A percentile compares a stretch with the other conserved stretches of the same genome.
These are phyloP conservation scores for Cichorium intybus DNA, from an alignment of 140 eudicot species.

Conservation along the genomic window DNA sequence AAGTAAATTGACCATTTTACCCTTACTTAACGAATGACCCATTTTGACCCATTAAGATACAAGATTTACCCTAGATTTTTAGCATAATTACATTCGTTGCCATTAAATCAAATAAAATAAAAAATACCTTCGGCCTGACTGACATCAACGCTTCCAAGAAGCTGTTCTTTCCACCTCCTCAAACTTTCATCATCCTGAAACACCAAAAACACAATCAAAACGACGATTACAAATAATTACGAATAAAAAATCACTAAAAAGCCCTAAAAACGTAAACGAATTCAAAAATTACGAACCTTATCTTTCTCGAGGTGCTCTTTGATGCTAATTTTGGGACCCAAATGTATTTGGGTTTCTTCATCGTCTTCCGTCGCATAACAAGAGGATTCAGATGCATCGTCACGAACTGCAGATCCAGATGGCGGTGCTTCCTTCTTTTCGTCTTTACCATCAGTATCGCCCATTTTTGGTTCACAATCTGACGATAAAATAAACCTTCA, in stretches of 20 bases:
- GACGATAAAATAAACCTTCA: not conserved
- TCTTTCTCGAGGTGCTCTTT: constrained; percentile 79
- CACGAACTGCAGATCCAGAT: constrained; percentile 33
- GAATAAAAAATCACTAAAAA: not conserved
- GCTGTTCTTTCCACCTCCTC: constrained; percentile 87
- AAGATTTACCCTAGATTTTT: not conserved
- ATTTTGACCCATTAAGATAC: not conserved
- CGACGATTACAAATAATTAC: constrained; percentile 2
- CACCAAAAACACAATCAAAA: constrained; percentile 11
- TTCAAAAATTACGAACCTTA: constrained; percentile 45
- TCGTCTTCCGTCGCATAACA: constrained; percentile 70
- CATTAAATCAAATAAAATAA: not conserved
- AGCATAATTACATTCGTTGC: not conserved
- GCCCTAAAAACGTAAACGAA: not conserved
- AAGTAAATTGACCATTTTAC: too few species aligned
- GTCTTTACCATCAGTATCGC: constrained; percentile 37
- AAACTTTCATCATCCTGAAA: constrained; percentile 80
- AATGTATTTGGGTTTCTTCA: constrained; percentile 51
- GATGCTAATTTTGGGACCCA: constrained; percentile 77
- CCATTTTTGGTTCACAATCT: constrained; percentile 38
- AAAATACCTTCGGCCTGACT: constrained; percentile 45
- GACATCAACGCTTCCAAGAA: constrained; percentile 69
- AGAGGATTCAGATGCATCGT: constrained; percentile 54
- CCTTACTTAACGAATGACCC: too few species aligned
- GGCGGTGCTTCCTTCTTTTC: constrained; percentile 13